Conservation (phyloP, 2,329 filamentous ascomycete genomes). For the Beauveria rudraprayagi region DNA sequence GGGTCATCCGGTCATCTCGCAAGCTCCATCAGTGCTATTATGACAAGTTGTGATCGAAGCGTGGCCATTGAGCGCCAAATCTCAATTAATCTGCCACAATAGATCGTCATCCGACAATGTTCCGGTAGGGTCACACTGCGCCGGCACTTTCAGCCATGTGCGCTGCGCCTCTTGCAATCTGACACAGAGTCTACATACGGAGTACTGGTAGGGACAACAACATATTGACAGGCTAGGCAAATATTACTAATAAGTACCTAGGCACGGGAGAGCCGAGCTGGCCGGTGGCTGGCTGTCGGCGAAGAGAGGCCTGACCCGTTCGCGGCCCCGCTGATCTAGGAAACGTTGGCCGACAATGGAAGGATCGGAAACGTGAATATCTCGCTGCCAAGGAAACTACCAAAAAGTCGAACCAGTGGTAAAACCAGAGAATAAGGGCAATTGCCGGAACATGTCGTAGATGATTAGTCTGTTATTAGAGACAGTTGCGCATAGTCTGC, state of each 20-base stretch:
- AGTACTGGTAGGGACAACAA: not conserved
- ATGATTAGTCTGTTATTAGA: not conserved
- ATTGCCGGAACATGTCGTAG: not conserved
- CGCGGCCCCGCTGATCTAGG: slow-evolving; percentile 4
- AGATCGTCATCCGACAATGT: not conserved
- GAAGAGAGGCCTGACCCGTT: slow-evolving; percentile 1
- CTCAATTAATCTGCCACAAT: not conserved
- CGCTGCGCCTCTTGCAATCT: no score
- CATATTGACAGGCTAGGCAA: not conserved
- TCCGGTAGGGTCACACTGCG: not conserved
- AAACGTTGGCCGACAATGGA: not conserved
- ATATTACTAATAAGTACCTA: not conserved
- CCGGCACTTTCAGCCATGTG: not conserved
- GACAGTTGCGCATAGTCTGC: not conserved
- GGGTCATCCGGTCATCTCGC: no score
- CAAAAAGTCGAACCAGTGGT: no score
- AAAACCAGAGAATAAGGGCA: not conserved
- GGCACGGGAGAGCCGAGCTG: not conserved
- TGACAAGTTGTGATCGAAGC: not conserved
- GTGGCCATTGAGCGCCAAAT: not conserved
- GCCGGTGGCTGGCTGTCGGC: not conserved
- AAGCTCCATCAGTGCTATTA: not conserved
- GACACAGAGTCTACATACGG: no score
- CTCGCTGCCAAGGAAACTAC: no score
- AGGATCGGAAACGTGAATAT: no score